A percentile compares a stretch with the other conserved stretches of the same genome.
Evolutionary conservation across 2,329 filamentous ascomycete species (phyloP).

Genomic region (Endothia cerciana): DNA sequence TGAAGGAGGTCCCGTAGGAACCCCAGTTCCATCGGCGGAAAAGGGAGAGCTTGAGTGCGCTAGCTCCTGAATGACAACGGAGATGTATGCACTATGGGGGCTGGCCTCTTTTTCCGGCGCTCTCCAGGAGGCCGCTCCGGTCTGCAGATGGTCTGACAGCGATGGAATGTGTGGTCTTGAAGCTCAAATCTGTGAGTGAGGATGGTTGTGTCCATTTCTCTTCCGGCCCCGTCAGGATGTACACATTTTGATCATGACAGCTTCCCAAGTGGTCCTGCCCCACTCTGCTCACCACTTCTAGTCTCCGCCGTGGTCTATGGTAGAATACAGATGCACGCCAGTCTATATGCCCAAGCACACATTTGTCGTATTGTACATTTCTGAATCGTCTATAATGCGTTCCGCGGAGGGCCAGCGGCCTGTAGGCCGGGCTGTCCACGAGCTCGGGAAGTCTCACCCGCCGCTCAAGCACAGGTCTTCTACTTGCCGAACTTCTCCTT

Average conservation of each 20-base stretch:
- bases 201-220: slow-evolving; percentile 14
- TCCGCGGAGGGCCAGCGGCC: background rate
- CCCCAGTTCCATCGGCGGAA: too few relatives aligned
- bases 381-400: slow-evolving; percentile 19
- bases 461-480: background rate
- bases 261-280: background rate
- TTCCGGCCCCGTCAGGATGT: slow-evolving; percentile 17
- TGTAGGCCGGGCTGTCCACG: background rate
- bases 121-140: background rate
- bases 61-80: too few relatives aligned
- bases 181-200: slow-evolving; percentile 7
- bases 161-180: too few relatives aligned
- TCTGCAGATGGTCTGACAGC: background rate
- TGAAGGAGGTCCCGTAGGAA: too few relatives aligned
- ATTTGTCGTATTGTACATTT: slow-evolving; percentile 22
- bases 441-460: background rate
- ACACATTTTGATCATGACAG: slow-evolving; percentile 14
- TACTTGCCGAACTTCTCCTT: slow-evolving; percentile 45
- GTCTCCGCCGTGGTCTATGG: slow-evolving; percentile 13
- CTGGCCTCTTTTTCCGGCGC: too few relatives aligned
- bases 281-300: slow-evolving; percentile 1
- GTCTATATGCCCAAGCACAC: slow-evolving; percentile 20
- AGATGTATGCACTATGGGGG: too few relatives aligned
- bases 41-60: too few relatives aligned
- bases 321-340: slow-evolving; percentile 21